Conservation (phyloP, 192 early-diverging fungal species). For the Coemansia sp. region DNA sequence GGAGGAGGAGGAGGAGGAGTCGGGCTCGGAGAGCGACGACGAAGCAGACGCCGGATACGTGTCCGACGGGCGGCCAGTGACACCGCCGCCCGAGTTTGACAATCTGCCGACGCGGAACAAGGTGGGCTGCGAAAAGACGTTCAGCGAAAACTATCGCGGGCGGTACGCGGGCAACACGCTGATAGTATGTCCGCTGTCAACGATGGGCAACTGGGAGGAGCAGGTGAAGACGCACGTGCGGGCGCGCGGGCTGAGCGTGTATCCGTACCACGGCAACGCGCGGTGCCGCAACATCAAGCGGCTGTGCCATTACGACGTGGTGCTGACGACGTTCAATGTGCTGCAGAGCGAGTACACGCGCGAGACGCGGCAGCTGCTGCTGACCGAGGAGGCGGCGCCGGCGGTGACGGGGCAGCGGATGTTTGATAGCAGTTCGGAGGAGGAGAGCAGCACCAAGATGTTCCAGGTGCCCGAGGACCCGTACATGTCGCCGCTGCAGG, state of each 20-base stretch:
- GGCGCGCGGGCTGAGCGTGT: conserved; percentile 37
- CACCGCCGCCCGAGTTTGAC: conserved; percentile 39
- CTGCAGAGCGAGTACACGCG: conserved; percentile 54
- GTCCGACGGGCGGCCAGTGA: conserved; percentile 30
- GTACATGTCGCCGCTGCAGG: conserved; percentile 45
- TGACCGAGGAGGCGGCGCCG: background rate
- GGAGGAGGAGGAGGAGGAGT: no score
- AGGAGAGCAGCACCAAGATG: conserved; percentile 23
- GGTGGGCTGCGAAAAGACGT: conserved; percentile 36
- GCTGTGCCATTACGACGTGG: conserved; percentile 62
- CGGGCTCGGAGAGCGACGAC: background rate
- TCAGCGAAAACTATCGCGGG: conserved; percentile 36
- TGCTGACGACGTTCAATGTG: conserved; percentile 70
- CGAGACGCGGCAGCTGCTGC: conserved; percentile 28
- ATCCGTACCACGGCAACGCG: conserved; percentile 61
- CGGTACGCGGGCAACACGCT: conserved; percentile 56
- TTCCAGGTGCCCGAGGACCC: conserved; percentile 33
- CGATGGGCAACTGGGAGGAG: conserved; percentile 71
- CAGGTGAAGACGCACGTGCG: conserved; percentile 56
- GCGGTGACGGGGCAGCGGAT: background rate
- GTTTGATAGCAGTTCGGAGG: conserved; percentile 34
- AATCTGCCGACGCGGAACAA: conserved; percentile 29
- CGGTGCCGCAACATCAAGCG: conserved; percentile 44
- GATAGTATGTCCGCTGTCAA: conserved; percentile 68
- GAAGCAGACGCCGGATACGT: conserved; percentile 3